Percentiles rank a stretch among this genome's conserved stretches.
phyloP scores from a whole-genome alignment of 345 rosid genomes.

The Salix udensis region DNA sequence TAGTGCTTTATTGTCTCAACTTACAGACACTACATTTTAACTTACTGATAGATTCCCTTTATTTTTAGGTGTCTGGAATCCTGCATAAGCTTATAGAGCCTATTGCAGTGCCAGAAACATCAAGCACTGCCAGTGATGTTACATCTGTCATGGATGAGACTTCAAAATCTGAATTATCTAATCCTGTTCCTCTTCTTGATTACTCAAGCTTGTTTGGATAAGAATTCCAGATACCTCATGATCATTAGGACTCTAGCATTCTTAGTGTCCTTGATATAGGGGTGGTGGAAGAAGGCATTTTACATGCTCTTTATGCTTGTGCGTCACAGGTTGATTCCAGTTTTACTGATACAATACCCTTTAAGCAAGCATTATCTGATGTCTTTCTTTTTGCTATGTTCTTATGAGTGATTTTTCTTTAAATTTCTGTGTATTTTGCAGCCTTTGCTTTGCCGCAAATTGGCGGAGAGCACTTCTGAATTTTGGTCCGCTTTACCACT shows the following conservation, averaged over 20 bases:
- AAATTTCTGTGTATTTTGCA: constrained; percentile 26
- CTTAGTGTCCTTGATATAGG: constrained; percentile 57
- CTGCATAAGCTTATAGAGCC: constrained; percentile 56
- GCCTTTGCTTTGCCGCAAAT: constrained; percentile 67
- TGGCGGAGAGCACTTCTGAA: too few species aligned
- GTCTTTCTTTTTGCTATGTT: constrained; percentile 17
- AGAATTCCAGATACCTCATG: constrained; percentile 50
- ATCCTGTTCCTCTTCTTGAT: constrained; percentile 40
- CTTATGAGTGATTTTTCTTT: constrained; percentile 16
- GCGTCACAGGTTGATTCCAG: constrained; percentile 73
- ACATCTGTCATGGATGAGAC: constrained; percentile 40
- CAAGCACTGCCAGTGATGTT: constrained; percentile 30
- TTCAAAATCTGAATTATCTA: constrained; percentile 35
- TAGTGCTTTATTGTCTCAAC: constrained; percentile 10
- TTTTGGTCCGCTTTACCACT: too few species aligned
- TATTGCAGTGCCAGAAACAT: constrained; percentile 32
- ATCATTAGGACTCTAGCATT: constrained; percentile 47
- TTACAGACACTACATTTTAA: constrained; percentile 6
- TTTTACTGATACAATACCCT: constrained; percentile 16
- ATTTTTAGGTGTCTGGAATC: constrained; percentile 55
- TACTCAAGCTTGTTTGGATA: constrained; percentile 74
- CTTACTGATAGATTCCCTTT: constrained; percentile 12
- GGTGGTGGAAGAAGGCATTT: constrained; percentile 79
- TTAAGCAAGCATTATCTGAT: constrained; percentile 9
- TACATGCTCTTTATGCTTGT: constrained; percentile 80